phyloP scores from a whole-genome alignment of 2,329 filamentous ascomycete species.

The Aspergillus puulaauensis region DNA sequence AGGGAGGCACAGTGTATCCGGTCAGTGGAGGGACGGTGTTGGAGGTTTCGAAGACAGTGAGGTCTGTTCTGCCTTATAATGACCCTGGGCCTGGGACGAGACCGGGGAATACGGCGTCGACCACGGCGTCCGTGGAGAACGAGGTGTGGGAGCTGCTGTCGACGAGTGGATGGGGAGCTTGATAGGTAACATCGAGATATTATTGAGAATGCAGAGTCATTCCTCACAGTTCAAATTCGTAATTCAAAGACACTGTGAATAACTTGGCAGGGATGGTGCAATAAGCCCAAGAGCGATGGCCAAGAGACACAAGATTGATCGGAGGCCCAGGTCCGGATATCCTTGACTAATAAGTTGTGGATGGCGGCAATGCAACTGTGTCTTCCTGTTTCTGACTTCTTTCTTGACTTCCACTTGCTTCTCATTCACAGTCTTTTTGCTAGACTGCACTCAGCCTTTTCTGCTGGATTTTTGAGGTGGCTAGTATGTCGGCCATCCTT shows the following conservation, averaged over 20 bases:
- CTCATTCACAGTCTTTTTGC: neutral
- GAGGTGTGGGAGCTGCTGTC: constrained; percentile 53
- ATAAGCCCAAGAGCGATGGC: neutral
- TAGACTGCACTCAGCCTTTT: constrained; percentile 13
- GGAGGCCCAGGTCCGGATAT: neutral
- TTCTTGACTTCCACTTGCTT: neutral
- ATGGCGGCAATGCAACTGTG: neutral
- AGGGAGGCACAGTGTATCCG: constrained; percentile 25
- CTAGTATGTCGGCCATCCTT: constrained; percentile 24
- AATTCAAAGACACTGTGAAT: too few species aligned
- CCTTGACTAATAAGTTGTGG: neutral
- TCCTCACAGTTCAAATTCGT: too few species aligned
- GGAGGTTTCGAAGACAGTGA: constrained; percentile 56
- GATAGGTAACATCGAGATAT: constrained; percentile 16
- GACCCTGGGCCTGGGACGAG: constrained; percentile 53
- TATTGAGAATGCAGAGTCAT: neutral
- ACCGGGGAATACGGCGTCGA: constrained; percentile 48
- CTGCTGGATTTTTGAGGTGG: constrained; percentile 22
- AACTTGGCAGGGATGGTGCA: neutral
- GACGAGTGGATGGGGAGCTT: constrained; percentile 51
- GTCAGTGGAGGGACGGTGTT: constrained; percentile 53
- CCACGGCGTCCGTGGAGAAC: constrained; percentile 34
- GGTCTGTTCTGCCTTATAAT: constrained; percentile 51
- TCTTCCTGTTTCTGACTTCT: neutral
- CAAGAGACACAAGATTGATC: neutral